Evolutionary conservation across 2,329 filamentous ascomycete species (phyloP), one percentile per base, ranked within the genome.

Genomic region (Cladophialophora bantiana): DNA sequence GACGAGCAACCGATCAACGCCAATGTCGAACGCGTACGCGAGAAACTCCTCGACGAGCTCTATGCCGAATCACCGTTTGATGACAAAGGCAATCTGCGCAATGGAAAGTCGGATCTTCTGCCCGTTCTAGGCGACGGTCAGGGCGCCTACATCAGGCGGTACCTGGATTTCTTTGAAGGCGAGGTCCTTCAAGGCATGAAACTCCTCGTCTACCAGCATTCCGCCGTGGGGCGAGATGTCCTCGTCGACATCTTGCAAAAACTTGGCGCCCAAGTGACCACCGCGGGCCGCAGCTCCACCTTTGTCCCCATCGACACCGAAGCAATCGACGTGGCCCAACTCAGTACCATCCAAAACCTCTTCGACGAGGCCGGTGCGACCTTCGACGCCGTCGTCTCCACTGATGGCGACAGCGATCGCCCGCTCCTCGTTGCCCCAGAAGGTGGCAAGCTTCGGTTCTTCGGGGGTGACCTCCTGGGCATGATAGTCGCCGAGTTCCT

Each of bases 291-390:
- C 59, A 77, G 75, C 61, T 73, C 76, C 20, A 76, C 73, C 13
- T 77, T 77, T 53, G 75, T 77, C 1, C 75, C 75, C 0, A 77
- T 77, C 38, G 75, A 77, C 57, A 77, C 75, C 3, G 75, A 77
- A 71, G 75, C 75, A 12, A 76, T 77, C 40, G 75, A 77, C 56
- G 72, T 74, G 52, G 72, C 73, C 12, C 75, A 77, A 48, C 70
- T 77, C n/a, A 69, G 74, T 58, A 75, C 73, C 0, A 58, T 77
- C 31, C 74, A 77, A 55, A 67, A 66, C 13, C 69, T 77, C 26
- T 73, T 66, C 57, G 60, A 70, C 50, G 59, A 67, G 40, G 70
- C 74, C 7, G 75, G 74, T 9, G 66, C 71, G 59, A 66, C 59
- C 20, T 75, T 76, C 38, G 70, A 77, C 59, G 75, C 75, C 2